Evolutionary conservation across 1,284 basidiomycete genomes (phyloP).

Genomic region (Volvariella surrecta): DNA sequence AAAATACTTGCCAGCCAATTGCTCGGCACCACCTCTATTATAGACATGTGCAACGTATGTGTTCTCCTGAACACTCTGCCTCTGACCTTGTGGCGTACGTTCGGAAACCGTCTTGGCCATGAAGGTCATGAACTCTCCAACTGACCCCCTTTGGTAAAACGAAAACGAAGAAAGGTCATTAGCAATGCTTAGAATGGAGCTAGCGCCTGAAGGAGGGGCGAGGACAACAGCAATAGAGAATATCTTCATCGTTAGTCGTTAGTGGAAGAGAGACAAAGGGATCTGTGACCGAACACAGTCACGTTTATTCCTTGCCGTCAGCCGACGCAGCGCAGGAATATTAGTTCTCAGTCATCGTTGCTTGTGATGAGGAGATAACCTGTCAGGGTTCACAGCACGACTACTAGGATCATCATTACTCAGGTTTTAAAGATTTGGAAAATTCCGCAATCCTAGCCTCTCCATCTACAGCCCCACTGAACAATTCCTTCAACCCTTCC

Average conservation of each 20-base stretch:
- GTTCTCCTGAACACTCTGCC: slow-evolving; percentile 95
- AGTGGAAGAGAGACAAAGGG: not conserved
- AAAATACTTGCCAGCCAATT: slow-evolving; percentile 60
- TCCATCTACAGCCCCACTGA: slow-evolving; percentile 14
- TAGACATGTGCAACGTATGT: slow-evolving; percentile 93
- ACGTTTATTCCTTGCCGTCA: too few relatives aligned
- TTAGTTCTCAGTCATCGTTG: too few relatives aligned
- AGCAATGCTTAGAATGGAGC: slow-evolving; percentile 63
- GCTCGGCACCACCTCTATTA: slow-evolving; percentile 72
- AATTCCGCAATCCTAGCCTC: slow-evolving; percentile 7
- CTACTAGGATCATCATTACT: not conserved
- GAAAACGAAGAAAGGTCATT: slow-evolving; percentile 89
- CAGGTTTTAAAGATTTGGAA: slow-evolving; percentile 4
- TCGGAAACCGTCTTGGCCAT: slow-evolving; percentile 91
- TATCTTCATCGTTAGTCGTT: slow-evolving; percentile 55
- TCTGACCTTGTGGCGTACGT: slow-evolving; percentile 77
- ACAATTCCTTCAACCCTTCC: slow-evolving; percentile 23
- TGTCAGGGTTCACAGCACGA: not conserved
- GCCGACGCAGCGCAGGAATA: too few relatives aligned
- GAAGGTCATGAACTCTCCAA: slow-evolving; percentile 87
- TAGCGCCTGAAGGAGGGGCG: slow-evolving; percentile 45
- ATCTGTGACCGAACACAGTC: too few relatives aligned
- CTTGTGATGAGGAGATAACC: too few relatives aligned
- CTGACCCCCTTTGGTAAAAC: slow-evolving; percentile 86
- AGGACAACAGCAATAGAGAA: slow-evolving; percentile 57